A percentile compares a stretch with the other conserved stretches of the same genome.
Conservation (phyloP, 106 monocot species). For the Dendrobium nobile region DNA sequence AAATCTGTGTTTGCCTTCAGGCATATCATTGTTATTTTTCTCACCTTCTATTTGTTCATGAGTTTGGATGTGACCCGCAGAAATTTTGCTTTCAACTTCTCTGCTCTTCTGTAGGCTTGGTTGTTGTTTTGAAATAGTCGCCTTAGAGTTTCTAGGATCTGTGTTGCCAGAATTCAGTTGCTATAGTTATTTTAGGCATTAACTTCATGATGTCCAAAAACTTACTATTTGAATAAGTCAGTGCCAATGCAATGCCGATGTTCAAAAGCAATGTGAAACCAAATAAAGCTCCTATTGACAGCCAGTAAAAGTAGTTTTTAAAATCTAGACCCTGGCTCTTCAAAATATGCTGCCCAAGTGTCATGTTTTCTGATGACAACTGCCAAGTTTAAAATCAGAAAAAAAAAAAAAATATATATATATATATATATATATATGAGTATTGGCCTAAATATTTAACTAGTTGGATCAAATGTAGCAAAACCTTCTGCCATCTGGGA, state of each 20-base stretch:
- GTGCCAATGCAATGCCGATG: slow-evolving; percentile 25
- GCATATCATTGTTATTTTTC: too few species aligned
- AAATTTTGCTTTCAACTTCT: too few species aligned
- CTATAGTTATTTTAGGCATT: background rate
- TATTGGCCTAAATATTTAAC: too few species aligned
- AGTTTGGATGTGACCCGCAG: too few species aligned
- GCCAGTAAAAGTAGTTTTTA: slow-evolving; percentile 31
- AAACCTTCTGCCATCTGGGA: slow-evolving; percentile 25
- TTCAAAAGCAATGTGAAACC: slow-evolving; percentile 34
- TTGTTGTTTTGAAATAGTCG: slow-evolving; percentile 32
- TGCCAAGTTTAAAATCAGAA: slow-evolving; percentile 1
- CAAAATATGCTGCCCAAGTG: slow-evolving; percentile 27
- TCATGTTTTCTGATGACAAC: slow-evolving; percentile 24
- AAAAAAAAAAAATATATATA: too few species aligned
- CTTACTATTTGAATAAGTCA: slow-evolving; percentile 27
- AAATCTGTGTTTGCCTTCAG: too few species aligned
- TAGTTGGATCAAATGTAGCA: too few species aligned
- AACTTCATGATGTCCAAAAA: background rate
- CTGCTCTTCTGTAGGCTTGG: background rate
- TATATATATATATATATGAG: too few species aligned
- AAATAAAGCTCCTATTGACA: slow-evolving; percentile 33
- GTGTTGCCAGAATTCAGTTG: background rate
- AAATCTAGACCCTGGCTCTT: slow-evolving; percentile 26
- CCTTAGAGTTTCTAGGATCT: slow-evolving; percentile 28
- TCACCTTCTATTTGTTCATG: too few species aligned